A percentile compares a stretch with the other conserved stretches of the same genome.
Conservation (phyloP, 2,329 filamentous ascomycete genomes). For the Botrytis squamosa region DNA sequence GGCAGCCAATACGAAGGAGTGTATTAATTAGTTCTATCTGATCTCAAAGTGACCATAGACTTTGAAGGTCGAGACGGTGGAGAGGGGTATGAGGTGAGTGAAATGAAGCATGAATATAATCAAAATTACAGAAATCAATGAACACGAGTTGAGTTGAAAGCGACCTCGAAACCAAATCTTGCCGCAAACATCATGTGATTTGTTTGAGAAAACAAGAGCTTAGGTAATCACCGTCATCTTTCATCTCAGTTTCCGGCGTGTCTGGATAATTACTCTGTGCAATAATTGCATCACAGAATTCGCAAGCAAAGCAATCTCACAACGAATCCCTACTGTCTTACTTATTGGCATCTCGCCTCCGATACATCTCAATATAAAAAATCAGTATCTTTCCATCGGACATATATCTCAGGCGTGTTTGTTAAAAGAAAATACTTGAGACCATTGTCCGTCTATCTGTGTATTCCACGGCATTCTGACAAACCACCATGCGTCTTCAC, state of each 20-base stretch:
- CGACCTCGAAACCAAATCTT: not conserved
- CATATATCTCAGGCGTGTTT: not conserved
- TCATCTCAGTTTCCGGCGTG: not conserved
- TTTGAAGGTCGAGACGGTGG: not conserved
- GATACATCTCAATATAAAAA: not conserved
- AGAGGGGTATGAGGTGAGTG: not conserved
- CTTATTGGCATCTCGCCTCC: not conserved
- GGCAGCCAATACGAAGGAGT: not conserved
- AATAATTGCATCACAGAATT: not conserved
- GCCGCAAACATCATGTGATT: conserved; percentile 10
- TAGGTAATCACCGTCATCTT: conserved; percentile 20
- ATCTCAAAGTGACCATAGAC: not conserved
- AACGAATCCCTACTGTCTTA: not conserved
- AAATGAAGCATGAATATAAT: not conserved
- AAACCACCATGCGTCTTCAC: conserved; percentile 33
- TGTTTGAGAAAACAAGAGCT: not conserved
- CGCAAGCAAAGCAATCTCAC: not conserved
- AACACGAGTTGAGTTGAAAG: not conserved
- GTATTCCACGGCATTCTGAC: not conserved
- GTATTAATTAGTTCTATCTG: not conserved
- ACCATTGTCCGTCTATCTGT: not conserved
- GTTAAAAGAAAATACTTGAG: not conserved
- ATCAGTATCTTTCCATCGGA: not conserved
- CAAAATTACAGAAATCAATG: not conserved
- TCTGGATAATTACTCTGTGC: not conserved